Conservation (phyloP, 2,329 filamentous ascomycete genomes). For the Cladosporium sp. region DNA sequence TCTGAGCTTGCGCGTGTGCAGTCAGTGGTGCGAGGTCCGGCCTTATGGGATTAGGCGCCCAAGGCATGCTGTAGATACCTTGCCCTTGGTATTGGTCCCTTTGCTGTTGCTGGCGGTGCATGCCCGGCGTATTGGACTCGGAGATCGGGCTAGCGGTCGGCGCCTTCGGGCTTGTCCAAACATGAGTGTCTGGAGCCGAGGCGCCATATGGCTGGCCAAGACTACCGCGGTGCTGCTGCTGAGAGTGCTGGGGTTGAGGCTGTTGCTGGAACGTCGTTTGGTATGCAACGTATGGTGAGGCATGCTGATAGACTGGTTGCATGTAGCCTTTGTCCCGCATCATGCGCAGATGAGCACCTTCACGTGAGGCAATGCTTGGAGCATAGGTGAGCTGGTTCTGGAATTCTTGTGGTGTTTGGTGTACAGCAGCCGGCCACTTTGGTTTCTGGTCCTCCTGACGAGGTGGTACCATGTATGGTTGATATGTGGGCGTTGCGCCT, state of each 20-base stretch:
- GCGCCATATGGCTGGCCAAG: background rate
- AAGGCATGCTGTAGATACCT: background rate
- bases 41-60: background rate
- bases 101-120: conserved; percentile 11
- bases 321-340: conserved; percentile 30
- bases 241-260: conserved; percentile 6
- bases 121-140: conserved; percentile 26
- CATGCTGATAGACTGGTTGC: conserved; percentile 14
- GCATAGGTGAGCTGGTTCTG: conserved; percentile 30
- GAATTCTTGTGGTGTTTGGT: conserved; percentile 40
- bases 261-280: background rate
- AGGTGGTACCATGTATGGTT: background rate
- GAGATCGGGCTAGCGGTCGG: conserved; percentile 31
- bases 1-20: conserved; percentile 1
- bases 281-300: background rate
- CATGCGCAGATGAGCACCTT: conserved; percentile 31
- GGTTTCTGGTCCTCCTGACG: conserved; percentile 14
- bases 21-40: conserved; percentile 7
- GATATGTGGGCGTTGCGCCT: conserved; percentile 4
- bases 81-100: background rate
- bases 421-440: conserved; percentile 16
- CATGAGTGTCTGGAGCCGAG: background rate
- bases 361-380: conserved; percentile 25
- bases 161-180: conserved; percentile 27
- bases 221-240: conserved; percentile 16